Percentiles rank a stretch among this genome's conserved stretches.
phyloP scores from a whole-genome alignment of 805 yeast genomes.

The Yueomyces sinensis region DNA sequence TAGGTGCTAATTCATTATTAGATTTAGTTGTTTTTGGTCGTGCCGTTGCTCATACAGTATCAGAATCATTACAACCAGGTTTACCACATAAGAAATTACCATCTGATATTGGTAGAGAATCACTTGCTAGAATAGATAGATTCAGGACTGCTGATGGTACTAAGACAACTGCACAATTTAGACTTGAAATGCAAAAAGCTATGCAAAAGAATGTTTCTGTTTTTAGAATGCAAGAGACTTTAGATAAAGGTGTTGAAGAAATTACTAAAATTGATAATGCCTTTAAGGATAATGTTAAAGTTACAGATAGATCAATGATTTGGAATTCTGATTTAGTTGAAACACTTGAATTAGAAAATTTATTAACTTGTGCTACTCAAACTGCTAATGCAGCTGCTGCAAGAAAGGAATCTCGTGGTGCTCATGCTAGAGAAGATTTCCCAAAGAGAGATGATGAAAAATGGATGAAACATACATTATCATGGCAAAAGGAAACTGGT shows the following conservation, averaged over 20 bases:
- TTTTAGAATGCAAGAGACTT: conserved; percentile 83
- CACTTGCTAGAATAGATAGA: conserved; percentile 81
- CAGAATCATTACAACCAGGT: conserved; percentile 78
- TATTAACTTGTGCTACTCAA: conserved; percentile 93
- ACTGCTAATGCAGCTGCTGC: conserved; percentile 90
- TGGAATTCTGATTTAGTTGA: conserved; percentile 98
- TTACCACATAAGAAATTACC: conserved; percentile 73
- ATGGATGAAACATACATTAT: conserved; percentile 97
- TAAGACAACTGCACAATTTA: conserved; percentile 72
- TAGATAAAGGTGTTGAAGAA: conserved; percentile 81
- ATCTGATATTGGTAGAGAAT: conserved; percentile 77
- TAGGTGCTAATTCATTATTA: conserved; percentile 94
- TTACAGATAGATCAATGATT: conserved; percentile 93
- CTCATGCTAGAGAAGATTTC: conserved; percentile 97
- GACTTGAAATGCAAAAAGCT: conserved; percentile 84
- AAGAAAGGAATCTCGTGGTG: conserved; percentile 97
- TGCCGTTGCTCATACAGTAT: conserved; percentile 89
- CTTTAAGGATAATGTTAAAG: conserved; percentile 55
- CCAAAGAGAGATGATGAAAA: conserved; percentile 90
- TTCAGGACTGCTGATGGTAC: conserved; percentile 79
- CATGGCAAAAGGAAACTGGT: conserved; percentile 73
- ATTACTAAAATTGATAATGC: conserved; percentile 64
- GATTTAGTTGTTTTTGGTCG: conserved; percentile 97
- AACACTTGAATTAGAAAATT: conserved; percentile 89
- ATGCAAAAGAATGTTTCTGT: conserved; percentile 98